These are phyloP conservation scores for Nasturtium officinale DNA, from an alignment of 345 rosid species.

Conservation along the genomic window DNA sequence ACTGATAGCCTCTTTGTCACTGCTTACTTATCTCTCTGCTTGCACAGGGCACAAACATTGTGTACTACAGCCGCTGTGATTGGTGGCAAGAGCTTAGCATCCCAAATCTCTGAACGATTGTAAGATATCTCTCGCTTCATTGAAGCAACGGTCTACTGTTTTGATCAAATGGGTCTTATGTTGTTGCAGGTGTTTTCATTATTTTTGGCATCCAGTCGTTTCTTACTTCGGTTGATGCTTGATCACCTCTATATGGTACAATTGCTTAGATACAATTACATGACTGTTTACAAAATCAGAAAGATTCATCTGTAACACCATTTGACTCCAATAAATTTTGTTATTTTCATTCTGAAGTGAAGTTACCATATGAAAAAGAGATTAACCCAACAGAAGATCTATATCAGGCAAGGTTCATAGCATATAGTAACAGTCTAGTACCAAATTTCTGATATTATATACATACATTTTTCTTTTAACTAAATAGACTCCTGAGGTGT, in stretches of 20 bases:
- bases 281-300: slow-evolving; percentile 14
- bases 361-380: not conserved
- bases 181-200: slow-evolving; percentile 72
- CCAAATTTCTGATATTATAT: slow-evolving; percentile 38
- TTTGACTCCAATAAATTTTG: slow-evolving; percentile 29
- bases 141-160: not conserved
- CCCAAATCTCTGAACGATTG: slow-evolving; percentile 90
- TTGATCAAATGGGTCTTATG: slow-evolving; percentile 4
- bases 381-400: slow-evolving; percentile 19
- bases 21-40: slow-evolving; percentile 15
- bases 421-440: slow-evolving; percentile 37
- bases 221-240: slow-evolving; percentile 60
- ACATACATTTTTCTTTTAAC: slow-evolving; percentile 25
- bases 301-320: slow-evolving; percentile 26
- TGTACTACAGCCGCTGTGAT: slow-evolving; percentile 92
- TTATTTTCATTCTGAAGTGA: slow-evolving; percentile 19
- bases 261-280: slow-evolving; percentile 24
- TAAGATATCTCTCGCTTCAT: not conserved
- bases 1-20: not conserved
- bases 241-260: slow-evolving; percentile 41
- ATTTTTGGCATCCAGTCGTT: slow-evolving; percentile 87
- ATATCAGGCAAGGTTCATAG: slow-evolving; percentile 15
- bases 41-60: slow-evolving; percentile 78
- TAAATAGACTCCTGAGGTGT: slow-evolving; percentile 13
- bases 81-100: slow-evolving; percentile 97